Evolutionary conservation across 75 land plant genomes (phyloP).

Genomic region (Cupressus sempervirens): DNA sequence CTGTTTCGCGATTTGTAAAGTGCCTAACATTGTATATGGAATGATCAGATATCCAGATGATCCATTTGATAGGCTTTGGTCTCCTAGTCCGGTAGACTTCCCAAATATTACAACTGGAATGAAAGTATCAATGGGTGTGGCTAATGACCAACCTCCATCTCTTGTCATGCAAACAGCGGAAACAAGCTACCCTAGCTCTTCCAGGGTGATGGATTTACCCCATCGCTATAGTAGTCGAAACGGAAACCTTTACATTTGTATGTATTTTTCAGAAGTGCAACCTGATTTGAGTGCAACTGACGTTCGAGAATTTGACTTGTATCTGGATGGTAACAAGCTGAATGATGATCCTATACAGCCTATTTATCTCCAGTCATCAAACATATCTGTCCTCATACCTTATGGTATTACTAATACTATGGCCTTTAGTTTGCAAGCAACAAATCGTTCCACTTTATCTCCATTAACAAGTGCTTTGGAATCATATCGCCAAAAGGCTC

Average conservation of each 20-base stretch:
- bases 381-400: neutral
- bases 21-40: neutral
- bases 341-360: neutral
- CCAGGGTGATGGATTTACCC: neutral
- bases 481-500: no score
- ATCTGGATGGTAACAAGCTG: neutral
- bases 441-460: neutral
- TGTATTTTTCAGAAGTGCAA: conserved; percentile 7
- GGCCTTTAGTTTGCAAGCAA: neutral
- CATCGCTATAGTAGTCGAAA: rapidly evolving
- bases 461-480: neutral
- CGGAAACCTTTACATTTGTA: neutral
- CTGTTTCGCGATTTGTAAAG: no score
- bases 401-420: neutral
- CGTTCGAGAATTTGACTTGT: conserved; percentile 1
- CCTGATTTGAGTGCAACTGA: neutral
- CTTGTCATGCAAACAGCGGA: conserved; percentile 14
- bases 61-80: conserved; percentile 22
- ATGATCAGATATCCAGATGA: conserved; percentile 20
- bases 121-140: neutral
- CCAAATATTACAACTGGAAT: neutral
- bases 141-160: conserved; percentile 9
- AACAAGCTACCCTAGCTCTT: neutral
- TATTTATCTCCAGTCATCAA: neutral
- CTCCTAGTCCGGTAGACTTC: neutral